Conservation (phyloP, 2,329 filamentous ascomycete genomes). For the Pseudogymnoascus sp. region DNA sequence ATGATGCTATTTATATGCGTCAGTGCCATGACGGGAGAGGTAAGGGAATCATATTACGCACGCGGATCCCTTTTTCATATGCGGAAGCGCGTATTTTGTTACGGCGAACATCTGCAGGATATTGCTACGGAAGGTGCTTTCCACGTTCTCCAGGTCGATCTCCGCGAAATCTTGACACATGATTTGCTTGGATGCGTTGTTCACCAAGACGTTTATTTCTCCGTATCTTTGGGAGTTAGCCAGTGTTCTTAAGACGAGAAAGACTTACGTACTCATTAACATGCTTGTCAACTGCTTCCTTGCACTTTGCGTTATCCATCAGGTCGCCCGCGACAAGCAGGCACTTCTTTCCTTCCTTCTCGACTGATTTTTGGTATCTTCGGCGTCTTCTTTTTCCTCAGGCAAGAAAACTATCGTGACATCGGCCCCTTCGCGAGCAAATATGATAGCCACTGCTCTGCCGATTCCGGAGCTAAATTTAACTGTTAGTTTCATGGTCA, state of each 20-base stretch:
- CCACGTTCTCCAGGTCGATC: not conserved
- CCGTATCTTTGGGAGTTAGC: not conserved
- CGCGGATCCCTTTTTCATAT: not conserved
- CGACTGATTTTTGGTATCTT: slow-evolving; percentile 63
- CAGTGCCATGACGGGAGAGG: not conserved
- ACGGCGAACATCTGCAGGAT: not conserved
- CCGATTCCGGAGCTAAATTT: slow-evolving; percentile 44
- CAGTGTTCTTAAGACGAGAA: not conserved
- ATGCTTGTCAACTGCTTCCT: slow-evolving; percentile 5
- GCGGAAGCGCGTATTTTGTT: not conserved
- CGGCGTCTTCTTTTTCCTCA: slow-evolving; percentile 65
- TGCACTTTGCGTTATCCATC: not conserved
- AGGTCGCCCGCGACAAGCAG: not conserved
- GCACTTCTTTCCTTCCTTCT: slow-evolving; percentile 44
- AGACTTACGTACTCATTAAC: not conserved
- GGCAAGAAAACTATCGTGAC: slow-evolving; percentile 44
- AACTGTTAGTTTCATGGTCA: not conserved
- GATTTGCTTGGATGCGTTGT: slow-evolving; percentile 7
- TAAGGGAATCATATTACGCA: not conserved
- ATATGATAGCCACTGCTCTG: slow-evolving; percentile 51
- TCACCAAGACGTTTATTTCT: slow-evolving; percentile 1
- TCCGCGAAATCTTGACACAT: not conserved
- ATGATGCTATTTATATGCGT: not conserved
- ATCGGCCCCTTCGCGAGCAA: slow-evolving; percentile 55
- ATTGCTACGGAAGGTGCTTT: not conserved